Evolutionary conservation across 2,329 filamentous ascomycete genomes (phyloP), one percentile per base, ranked within the genome.

Genomic region (Hymenoscyphus fraxineus): DNA sequence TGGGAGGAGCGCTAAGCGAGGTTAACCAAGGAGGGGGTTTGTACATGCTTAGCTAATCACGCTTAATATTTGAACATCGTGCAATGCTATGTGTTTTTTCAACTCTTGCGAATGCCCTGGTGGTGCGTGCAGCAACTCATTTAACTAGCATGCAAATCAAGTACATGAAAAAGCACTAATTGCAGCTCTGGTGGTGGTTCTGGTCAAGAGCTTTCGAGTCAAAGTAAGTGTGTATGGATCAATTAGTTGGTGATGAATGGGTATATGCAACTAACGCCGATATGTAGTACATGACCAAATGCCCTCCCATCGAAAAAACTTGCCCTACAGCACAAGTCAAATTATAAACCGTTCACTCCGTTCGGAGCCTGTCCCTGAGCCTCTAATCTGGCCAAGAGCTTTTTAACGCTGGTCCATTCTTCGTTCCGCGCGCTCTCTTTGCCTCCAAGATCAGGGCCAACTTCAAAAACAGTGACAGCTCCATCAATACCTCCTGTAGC

Each of bases 331-430:
- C 9, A 35, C 19, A 51, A 51, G 44, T 51, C 44, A 61, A 60
- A 59, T 62, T 64, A 64, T 59, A 65, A 58, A 10, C 69, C 70
- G 65, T 72, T 72, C 10, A 69, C 59, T 63, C 69, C 68, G 62
- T 71, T 71, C 10, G 65, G 61, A 54, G 58, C 64, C 32, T 60
- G 58, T 22, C 59, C 66, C 12, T 71, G 72, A 67, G 79, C 78
- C 77, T 96, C 93, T 66, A 94, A 78, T 72, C 89, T 86, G 54
- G 86, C 88, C 31, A 97, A 86, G 74, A 97, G 81, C 77, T 92
- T 93, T 86, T 97, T 98, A 70, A 99, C 91, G 41, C 86, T 91
- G 6, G 89, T 86, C 94, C 95, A 99, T 76, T 98, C 94, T 73
- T 99, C 95, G 61, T 87, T 87, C 75, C 90, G 89, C 47, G 92